Evolutionary conservation across 2,329 filamentous ascomycete genomes (phyloP).

Genomic region (Claviceps humidiphila): DNA sequence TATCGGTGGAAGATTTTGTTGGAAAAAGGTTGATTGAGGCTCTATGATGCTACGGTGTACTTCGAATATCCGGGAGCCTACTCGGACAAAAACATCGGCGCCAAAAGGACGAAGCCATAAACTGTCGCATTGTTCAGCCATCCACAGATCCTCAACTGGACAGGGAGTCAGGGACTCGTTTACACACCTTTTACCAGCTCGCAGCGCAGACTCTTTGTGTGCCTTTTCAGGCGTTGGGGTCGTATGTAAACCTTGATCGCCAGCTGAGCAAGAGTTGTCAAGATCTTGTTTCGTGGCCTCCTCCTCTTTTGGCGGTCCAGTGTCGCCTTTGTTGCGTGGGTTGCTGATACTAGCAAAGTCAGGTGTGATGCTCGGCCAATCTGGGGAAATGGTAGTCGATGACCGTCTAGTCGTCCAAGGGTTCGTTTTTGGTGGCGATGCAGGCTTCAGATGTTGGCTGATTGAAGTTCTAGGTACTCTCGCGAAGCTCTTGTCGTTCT

Average conservation of each 20-base stretch:
- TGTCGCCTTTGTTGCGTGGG: background rate
- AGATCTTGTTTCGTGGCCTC: background rate
- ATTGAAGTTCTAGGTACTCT: background rate
- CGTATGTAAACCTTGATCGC: background rate
- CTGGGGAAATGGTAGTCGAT: background rate
- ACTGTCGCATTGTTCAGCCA: conserved; percentile 7
- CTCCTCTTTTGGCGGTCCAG: background rate
- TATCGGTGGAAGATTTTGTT: conserved; percentile 18
- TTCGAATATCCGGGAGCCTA: conserved; percentile 12
- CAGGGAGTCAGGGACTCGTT: background rate
- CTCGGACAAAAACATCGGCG: conserved; percentile 19
- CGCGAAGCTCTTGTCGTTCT: conserved; percentile 2
- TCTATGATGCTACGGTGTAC: conserved; percentile 23
- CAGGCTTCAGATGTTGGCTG: conserved; percentile 14
- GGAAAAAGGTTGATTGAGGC: conserved; percentile 21
- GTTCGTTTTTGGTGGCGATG: conserved; percentile 20
- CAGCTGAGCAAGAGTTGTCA: background rate
- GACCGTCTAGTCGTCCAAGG: conserved; percentile 14
- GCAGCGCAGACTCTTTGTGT: conserved; percentile 15
- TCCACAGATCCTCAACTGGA: background rate
- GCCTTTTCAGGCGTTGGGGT: conserved; percentile 10
- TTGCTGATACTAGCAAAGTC: background rate
- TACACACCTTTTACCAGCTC: conserved; percentile 14
- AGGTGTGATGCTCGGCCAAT: conserved; percentile 1
- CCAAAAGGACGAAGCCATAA: conserved; percentile 20